A percentile compares a stretch with the other conserved stretches of the same genome.
Conservation (phyloP, 2,329 filamentous ascomycete genomes). For the Massarina eburnea region DNA sequence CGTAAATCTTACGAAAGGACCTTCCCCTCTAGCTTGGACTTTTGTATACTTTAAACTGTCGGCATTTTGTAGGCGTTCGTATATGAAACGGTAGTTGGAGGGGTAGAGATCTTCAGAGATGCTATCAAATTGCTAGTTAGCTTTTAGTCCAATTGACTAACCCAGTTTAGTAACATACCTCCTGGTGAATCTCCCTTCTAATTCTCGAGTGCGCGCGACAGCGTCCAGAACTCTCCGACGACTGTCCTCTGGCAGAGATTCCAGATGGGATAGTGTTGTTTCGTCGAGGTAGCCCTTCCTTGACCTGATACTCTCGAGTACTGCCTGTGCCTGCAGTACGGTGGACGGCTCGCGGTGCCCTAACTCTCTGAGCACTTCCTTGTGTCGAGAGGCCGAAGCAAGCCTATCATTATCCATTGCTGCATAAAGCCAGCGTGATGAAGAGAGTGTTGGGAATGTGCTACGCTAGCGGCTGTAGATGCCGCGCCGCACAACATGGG, state of each 20-base stretch:
- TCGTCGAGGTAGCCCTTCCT: slow-evolving; percentile 20
- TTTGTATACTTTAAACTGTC: slow-evolving; percentile 43
- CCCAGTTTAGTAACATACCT: slow-evolving; percentile 5
- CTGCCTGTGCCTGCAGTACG: slow-evolving; percentile 11
- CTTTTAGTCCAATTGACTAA: neutral
- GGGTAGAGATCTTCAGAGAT: slow-evolving; percentile 26
- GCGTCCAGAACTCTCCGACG: slow-evolving; percentile 9
- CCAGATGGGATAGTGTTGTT: slow-evolving; percentile 10
- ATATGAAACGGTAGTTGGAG: slow-evolving; percentile 26
- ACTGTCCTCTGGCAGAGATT: slow-evolving; percentile 3
- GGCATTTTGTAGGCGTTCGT: slow-evolving; percentile 46
- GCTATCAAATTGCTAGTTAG: slow-evolving; percentile 12
- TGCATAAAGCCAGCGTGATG: too few species aligned
- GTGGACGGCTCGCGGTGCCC: slow-evolving; percentile 18
- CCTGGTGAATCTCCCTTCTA: slow-evolving; percentile 19
- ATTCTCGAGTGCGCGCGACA: slow-evolving; percentile 10
- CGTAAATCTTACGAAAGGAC: slow-evolving; percentile 24
- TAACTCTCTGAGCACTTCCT: slow-evolving; percentile 7
- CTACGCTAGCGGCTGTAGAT: too few species aligned
- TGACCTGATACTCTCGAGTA: slow-evolving; percentile 15
- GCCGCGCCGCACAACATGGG: too few species aligned
- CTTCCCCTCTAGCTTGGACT: neutral
- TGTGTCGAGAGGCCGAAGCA: too few species aligned
- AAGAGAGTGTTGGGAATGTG: too few species aligned
- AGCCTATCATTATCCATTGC: too few species aligned